phyloP scores from a whole-genome alignment of 257 asterid genomes.

The Lithospermum erythrorhizon region DNA sequence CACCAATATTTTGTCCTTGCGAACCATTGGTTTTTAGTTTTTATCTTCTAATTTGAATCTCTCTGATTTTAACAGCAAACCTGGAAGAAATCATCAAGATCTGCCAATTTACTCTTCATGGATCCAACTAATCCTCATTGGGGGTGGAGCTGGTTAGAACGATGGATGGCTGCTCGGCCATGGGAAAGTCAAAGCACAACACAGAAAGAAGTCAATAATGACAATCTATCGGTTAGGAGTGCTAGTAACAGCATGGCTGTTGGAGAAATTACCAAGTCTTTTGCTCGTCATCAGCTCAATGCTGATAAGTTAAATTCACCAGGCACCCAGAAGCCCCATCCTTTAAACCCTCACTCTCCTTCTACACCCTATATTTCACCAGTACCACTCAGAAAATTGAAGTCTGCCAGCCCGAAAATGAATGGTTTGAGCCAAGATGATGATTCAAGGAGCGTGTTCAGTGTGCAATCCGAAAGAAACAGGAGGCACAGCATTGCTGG shows the following conservation, averaged over 20 bases:
- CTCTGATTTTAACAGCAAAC: conserved; percentile 54
- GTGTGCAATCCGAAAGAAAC: conserved; percentile 53
- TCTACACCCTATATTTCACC: conserved; percentile 36
- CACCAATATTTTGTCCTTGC: not conserved
- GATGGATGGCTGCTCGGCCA: conserved; percentile 83
- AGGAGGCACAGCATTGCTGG: conserved; percentile 83
- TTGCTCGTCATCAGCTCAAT: conserved; percentile 80
- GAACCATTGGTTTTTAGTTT: not conserved
- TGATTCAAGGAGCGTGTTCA: conserved; percentile 50
- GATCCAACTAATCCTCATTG: conserved; percentile 96
- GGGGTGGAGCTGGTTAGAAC: conserved; percentile 99
- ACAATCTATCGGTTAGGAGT: conserved; percentile 35
- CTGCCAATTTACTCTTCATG: conserved; percentile 66
- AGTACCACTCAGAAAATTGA: conserved; percentile 29
- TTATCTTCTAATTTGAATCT: conserved; percentile 2
- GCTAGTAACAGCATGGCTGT: conserved; percentile 19
- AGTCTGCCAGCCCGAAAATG: conserved; percentile 54
- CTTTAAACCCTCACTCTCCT: conserved; percentile 32
- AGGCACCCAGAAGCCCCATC: conserved; percentile 35
- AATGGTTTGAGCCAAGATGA: conserved; percentile 56
- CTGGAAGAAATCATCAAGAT: conserved; percentile 72
- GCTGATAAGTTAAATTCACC: conserved; percentile 50
- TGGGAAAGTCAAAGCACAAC: conserved; percentile 33
- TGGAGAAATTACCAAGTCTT: conserved; percentile 74
- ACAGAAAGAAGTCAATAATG: conserved; percentile 47